phyloP scores from a whole-genome alignment of 2,329 filamentous ascomycete species.

The Catunica adiposa region DNA sequence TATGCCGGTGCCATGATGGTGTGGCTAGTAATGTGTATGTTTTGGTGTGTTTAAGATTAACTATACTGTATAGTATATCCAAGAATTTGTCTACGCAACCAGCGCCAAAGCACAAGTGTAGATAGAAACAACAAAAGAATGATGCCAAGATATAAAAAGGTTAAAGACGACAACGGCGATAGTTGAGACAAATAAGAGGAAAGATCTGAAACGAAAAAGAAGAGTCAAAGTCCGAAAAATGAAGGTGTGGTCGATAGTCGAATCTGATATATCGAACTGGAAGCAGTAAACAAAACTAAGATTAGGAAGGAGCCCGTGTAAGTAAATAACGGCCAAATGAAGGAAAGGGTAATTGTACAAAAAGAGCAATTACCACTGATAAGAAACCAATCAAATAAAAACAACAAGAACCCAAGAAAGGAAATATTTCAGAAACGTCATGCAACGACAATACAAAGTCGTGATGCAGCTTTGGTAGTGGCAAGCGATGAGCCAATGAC shows the following conservation, averaged over 20 bases:
- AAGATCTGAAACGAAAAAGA: no score
- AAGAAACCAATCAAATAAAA: constrained; percentile 7
- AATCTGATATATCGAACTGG: not conserved
- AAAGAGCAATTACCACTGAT: not conserved
- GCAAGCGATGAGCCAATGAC: no score
- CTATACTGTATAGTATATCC: not conserved
- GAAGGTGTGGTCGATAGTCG: no score
- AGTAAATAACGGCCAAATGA: no score
- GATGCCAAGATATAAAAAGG: not conserved
- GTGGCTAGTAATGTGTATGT: no score
- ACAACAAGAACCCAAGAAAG: constrained; percentile 4
- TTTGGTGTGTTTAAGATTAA: not conserved
- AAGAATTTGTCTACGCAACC: not conserved
- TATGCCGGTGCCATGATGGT: constrained; percentile 4
- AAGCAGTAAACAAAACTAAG: not conserved
- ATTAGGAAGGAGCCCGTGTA: constrained; percentile 11
- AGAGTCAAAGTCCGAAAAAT: not conserved
- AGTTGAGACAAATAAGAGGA: not conserved
- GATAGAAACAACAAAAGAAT: not conserved
- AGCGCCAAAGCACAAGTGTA: not conserved
- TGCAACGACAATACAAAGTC: not conserved
- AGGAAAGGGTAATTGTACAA: constrained; percentile 2
- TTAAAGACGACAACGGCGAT: no score
- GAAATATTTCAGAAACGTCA: constrained; percentile 1
- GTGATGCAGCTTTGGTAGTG: not conserved